Conservation (phyloP, 768 basidiomycete species). For the Boletus subparvulus region DNA sequence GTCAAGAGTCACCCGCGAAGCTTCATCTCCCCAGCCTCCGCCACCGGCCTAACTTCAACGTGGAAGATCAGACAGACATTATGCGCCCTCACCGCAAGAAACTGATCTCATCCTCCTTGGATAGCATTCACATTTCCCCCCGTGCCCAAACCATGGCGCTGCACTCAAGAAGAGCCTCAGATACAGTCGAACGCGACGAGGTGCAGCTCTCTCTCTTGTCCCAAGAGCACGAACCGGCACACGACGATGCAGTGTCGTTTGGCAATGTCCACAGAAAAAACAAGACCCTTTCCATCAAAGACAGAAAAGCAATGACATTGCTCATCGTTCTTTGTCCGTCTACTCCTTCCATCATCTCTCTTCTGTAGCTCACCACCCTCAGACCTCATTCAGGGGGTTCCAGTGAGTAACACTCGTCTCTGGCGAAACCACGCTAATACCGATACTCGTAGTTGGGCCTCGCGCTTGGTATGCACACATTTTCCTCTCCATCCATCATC, state of each 20-base stretch:
- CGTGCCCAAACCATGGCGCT: constrained; percentile 45
- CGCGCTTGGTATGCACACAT: constrained; percentile 63
- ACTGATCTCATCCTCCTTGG: constrained; percentile 57
- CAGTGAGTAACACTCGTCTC: constrained; percentile 51
- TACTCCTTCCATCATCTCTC: constrained; percentile 4
- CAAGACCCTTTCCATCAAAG: constrained; percentile 65
- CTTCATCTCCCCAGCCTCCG: constrained; percentile 26
- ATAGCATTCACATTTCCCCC: constrained; percentile 58
- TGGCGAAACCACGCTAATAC: constrained; percentile 10
- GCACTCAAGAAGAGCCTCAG: constrained; percentile 32
- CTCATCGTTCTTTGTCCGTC: constrained; percentile 85
- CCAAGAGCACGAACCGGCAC: constrained; percentile 51
- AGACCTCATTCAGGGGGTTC: constrained; percentile 88
- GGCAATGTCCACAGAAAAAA: constrained; percentile 33
- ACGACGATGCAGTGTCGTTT: constrained; percentile 38
- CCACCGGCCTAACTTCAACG: constrained; percentile 37
- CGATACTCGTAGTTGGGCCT: constrained; percentile 63
- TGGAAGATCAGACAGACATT: constrained; percentile 33
- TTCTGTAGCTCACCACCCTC: constrained; percentile 15
- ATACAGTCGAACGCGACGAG: constrained; percentile 43
- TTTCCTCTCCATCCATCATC: background rate
- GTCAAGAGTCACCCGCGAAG: constrained; percentile 29
- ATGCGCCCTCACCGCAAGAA: constrained; percentile 40
- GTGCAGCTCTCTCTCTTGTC: constrained; percentile 60
- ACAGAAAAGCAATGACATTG: constrained; percentile 82